These are phyloP conservation scores for Cinnamomum chago DNA, from an alignment of 164 flowering plant genomes.

Conservation along the genomic window DNA sequence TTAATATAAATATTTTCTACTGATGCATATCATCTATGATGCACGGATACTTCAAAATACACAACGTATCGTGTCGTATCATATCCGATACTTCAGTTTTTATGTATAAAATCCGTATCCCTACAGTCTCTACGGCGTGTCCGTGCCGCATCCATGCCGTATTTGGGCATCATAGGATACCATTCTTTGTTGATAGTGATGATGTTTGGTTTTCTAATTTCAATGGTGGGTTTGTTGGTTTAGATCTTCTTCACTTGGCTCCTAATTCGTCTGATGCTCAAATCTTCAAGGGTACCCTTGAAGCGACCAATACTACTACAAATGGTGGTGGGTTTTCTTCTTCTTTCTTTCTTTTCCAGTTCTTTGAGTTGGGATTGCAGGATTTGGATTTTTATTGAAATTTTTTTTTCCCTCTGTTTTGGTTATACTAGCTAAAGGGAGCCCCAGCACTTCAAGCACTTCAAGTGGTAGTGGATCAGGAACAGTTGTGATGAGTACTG, in stretches of 20 bases:
- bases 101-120: no score
- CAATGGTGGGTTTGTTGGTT: neutral
- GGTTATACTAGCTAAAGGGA: constrained; percentile 12
- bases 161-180: no score
- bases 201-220: neutral
- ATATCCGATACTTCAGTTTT: no score
- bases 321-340: neutral
- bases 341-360: neutral
- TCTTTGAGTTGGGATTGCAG: neutral
- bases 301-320: neutral
- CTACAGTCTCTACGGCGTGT: no score
- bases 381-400: neutral
- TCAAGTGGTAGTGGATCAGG: neutral
- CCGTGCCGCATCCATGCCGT: no score
- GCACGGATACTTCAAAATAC: no score
- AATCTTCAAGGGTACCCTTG: constrained; percentile 17
- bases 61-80: no score
- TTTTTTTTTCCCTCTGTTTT: neutral
- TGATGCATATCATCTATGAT: no score
- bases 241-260: constrained; percentile 31
- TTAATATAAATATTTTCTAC: no score
- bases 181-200: no score
- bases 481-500: constrained; percentile 12
- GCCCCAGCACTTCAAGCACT: constrained; percentile 4
- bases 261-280: constrained; percentile 33